phyloP scores from a whole-genome alignment of 257 asterid genomes.

The Solanum lignicaule region DNA sequence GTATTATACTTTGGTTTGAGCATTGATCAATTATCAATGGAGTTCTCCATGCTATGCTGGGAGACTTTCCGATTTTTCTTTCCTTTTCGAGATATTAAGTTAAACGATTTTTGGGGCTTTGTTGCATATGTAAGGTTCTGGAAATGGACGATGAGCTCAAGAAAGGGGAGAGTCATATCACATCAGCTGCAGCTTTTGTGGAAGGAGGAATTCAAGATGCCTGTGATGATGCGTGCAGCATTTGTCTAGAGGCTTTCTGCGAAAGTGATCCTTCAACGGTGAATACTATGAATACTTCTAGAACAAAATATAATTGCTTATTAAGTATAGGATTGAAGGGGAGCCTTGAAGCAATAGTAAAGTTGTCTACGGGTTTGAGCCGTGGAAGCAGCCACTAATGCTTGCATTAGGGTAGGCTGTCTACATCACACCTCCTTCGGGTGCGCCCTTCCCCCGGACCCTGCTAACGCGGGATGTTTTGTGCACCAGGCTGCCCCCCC shows the following conservation, averaged over 20 bases:
- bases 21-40: neutral
- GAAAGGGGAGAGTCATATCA: conserved; percentile 36
- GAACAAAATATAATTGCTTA: neutral
- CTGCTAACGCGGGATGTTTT: neutral
- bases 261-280: conserved; percentile 87
- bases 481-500: neutral
- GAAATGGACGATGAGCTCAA: conserved; percentile 37
- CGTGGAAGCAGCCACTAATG: neutral
- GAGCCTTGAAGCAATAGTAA: neutral
- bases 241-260: conserved; percentile 83
- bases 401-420: neutral
- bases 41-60: neutral
- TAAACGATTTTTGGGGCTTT: neutral
- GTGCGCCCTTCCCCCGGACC: neutral
- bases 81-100: neutral
- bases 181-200: conserved; percentile 88
- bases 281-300: neutral
- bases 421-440: neutral
- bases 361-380: neutral
- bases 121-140: conserved; percentile 20
- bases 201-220: conserved; percentile 97
- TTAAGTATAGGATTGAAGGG: neutral
- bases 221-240: conserved; percentile 90
- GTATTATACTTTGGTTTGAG: neutral
- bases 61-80: neutral